Evolutionary conservation across 2,329 filamentous ascomycete genomes (phyloP).

Genomic region (Trichoderma sp.): DNA sequence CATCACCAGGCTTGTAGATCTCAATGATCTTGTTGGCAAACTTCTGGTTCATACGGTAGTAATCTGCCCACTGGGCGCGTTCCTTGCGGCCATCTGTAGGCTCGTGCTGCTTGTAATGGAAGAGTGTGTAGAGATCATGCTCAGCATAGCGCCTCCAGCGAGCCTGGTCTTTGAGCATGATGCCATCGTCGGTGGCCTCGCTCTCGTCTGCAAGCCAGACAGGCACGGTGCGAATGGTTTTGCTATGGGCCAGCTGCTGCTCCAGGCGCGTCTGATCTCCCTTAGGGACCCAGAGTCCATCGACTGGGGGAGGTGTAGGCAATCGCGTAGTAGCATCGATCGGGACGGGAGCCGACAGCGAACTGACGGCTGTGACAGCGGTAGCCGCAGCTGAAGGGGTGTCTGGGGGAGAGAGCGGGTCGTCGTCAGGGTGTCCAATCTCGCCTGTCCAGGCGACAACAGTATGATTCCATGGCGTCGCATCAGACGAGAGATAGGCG

Average conservation of each 20-base stretch:
- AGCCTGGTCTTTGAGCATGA: conserved; percentile 76
- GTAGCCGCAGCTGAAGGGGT: conserved; percentile 48
- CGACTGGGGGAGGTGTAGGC: conserved; percentile 59
- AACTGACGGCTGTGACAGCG: conserved; percentile 62
- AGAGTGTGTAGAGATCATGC: conserved; percentile 86
- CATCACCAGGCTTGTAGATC: conserved; percentile 87
- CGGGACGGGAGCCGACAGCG: conserved; percentile 77
- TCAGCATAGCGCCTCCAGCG: conserved; percentile 91
- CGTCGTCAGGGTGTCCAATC: conserved; percentile 57
- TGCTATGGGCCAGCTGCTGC: conserved; percentile 68
- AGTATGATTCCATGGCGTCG: conserved; percentile 86
- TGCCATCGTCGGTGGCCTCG: conserved; percentile 66
- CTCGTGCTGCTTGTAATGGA: conserved; percentile 95
- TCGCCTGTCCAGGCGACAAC: conserved; percentile 96
- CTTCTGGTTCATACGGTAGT: conserved; percentile 87
- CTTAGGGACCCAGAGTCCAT: conserved; percentile 70
- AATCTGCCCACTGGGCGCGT: conserved; percentile 85
- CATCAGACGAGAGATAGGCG: conserved; percentile 79
- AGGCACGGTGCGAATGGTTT: conserved; percentile 76
- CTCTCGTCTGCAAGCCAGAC: conserved; percentile 85
- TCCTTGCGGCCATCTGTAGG: conserved; percentile 82
- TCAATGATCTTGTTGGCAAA: conserved; percentile 89
- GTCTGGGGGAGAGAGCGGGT: conserved; percentile 45
- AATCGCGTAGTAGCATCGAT: conserved; percentile 61
- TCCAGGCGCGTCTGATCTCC: conserved; percentile 75